A percentile compares a stretch with the other conserved stretches of the same genome.
phyloP scores from a whole-genome alignment of 2,329 filamentous ascomycete genomes.

The Alternaria gansuensis region DNA sequence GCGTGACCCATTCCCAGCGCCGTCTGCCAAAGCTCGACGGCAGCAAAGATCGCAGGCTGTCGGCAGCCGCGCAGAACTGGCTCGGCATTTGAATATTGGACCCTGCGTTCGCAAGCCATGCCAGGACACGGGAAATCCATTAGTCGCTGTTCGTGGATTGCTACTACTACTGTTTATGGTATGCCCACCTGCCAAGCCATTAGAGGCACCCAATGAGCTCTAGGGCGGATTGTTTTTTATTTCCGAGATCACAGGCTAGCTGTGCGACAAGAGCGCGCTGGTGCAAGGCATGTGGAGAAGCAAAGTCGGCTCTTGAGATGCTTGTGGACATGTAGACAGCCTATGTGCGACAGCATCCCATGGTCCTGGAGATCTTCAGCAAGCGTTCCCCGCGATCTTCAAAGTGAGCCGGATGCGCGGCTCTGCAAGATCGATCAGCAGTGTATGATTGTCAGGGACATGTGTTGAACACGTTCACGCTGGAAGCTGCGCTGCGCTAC shows the following conservation, averaged over 20 bases:
- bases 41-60: slow-evolving; percentile 4
- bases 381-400: slow-evolving; percentile 31
- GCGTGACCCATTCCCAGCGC: slow-evolving; percentile 2
- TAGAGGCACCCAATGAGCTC: slow-evolving; percentile 24
- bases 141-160: slow-evolving; percentile 29
- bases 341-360: slow-evolving; percentile 25
- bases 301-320: slow-evolving; percentile 14
- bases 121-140: slow-evolving; percentile 27
- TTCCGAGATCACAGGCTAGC: slow-evolving; percentile 24
- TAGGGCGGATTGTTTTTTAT: slow-evolving; percentile 25
- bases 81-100: slow-evolving; percentile 28
- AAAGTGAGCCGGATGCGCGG: slow-evolving; percentile 35
- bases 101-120: slow-evolving; percentile 33
- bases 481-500: not conserved
- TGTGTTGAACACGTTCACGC: slow-evolving; percentile 17
- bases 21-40: slow-evolving; percentile 1
- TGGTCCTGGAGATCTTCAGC: slow-evolving; percentile 34
- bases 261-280: slow-evolving; percentile 10
- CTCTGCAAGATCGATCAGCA: slow-evolving; percentile 26
- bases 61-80: slow-evolving; percentile 8
- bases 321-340: slow-evolving; percentile 12
- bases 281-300: slow-evolving; percentile 21
- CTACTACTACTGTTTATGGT: not conserved
- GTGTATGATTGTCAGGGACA: slow-evolving; percentile 16
- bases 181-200: slow-evolving; percentile 24